Base-by-base conservation (phyloP, 2,329 filamentous ascomycete genomes). In the Epicoccum nigrum region DNA sequence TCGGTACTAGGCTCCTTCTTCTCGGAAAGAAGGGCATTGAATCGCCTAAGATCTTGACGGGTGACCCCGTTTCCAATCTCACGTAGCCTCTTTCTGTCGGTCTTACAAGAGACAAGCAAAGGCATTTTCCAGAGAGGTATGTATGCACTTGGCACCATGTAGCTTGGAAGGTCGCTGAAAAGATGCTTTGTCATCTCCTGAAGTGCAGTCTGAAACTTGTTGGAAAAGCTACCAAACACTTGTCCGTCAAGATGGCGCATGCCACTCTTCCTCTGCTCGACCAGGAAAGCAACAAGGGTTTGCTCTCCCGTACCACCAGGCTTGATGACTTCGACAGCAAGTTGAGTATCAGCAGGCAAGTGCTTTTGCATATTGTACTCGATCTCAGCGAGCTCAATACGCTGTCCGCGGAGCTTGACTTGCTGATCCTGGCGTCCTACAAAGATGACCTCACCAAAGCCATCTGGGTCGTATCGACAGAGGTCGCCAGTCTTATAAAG, bases 301-400 rank as follows among this genome's bases (percentile, higher is more conserved):
- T 65, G 59, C 32, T 72, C 69, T 5, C 67, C 62, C 21, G 53
- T 59, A 19, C 66, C 64, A 6, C 67, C 62, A 4, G 68, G 67
- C 50, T 73, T 73, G 58, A 83, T 77, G 11, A 83, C 78, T 56
- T 83, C 81, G 2, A 74, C 77, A 20, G 80, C 77, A 0, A 81
- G 71, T 3, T 73, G 71, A 9, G 68, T 70, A 9, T 69, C 72
- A 0, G 68, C 47, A 11, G 70, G 67, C 3, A 71, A 54, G 7
- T 77, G 73, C 25, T 79, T 74, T 23, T 65, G 63, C 67, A 73
- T 72, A 39, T 74, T 72, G 58, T 67, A 70, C 45, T 74, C 71
- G 30, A 74, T 73, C 45, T 74, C 71, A 6, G 69, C 65, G 7
- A 73, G 61, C 51, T 74, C 71, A 19, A 74, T 71, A 21, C 71